Base-by-base conservation (phyloP, 176 grass and related monocot genomes). In the Raddia distichophylla region DNA sequence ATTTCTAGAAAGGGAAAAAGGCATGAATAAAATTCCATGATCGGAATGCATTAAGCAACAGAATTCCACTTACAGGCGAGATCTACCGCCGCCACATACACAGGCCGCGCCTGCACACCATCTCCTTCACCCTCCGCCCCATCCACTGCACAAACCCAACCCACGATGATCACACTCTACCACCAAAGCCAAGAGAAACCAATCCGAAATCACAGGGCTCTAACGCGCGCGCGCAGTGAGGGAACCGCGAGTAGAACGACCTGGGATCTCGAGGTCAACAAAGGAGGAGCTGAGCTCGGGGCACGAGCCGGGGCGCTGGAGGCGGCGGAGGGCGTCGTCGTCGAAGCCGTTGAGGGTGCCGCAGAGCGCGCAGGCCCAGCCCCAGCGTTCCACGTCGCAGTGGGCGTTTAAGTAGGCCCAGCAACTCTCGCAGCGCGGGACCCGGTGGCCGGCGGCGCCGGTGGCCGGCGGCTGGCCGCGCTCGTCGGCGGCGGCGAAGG, bases 81-180 rank as follows among this genome's bases (percentile, higher is more conserved):
- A 88, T 99, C 96, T 81, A 99, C 96, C 1, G 91, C 91, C 2
- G 96, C 93, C 8, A 99, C 96, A 86, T 99, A 99, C 45, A 99
- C 96, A 16, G 96, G 96, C 34, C 89, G 89, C 56, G 96, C 91
- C 60, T 69, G 73, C 42, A 83, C 80, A 51, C 71, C 87, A 1
- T 80, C 80, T 19, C 77, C 86, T 78, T 56, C 89, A 48, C 45
- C 71, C 37, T 77, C 89, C 63, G 76, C 82, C 12, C 73, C 96
- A 80, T 98, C 88, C 47, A 83, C 90, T 91, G 80, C 86, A 76
- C 18, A 75, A 86, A 86, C 78, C 27, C 44, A 61, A 73, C 68
- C n/a, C 43, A 53, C 33, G 27, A 58, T 27, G 18, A 12, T 74
- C 64, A 88, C 17, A 69, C 14, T 49, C 27, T 44, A 76, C 18